phyloP scores from a whole-genome alignment of 108 stramenopile species.

The Cyclotella kingstonii region DNA sequence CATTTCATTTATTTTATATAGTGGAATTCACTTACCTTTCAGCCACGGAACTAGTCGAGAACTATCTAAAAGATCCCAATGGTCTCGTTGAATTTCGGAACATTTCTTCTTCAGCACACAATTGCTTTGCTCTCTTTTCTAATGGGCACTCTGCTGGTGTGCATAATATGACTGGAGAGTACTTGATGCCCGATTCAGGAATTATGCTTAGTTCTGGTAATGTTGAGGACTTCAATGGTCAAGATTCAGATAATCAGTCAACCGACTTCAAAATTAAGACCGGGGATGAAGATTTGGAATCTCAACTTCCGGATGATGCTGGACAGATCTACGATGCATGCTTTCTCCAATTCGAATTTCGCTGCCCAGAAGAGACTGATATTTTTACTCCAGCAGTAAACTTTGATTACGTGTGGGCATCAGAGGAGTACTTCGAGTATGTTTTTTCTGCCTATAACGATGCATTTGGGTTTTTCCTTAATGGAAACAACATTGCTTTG shows the following conservation, averaged over 20 bases:
- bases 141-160: constrained; percentile 26
- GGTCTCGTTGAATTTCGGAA: constrained; percentile 31
- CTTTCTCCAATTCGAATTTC: constrained; percentile 29
- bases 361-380: constrained; percentile 15
- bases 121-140: constrained; percentile 26
- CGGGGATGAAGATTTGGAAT: constrained; percentile 24
- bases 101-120: constrained; percentile 15
- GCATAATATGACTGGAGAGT: constrained; percentile 6
- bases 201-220: constrained; percentile 26
- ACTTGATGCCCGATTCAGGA: constrained; percentile 24
- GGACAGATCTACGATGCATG: constrained; percentile 17
- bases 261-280: constrained; percentile 4
- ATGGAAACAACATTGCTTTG: constrained; percentile 38
- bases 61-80: constrained; percentile 22
- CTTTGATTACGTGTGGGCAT: constrained; percentile 40
- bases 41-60: constrained; percentile 16
- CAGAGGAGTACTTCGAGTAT: constrained; percentile 40
- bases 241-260: constrained; percentile 17
- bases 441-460: constrained; percentile 30
- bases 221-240: constrained; percentile 17
- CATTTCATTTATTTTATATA: background rate
- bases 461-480: constrained; percentile 39
- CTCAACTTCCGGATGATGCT: background rate
- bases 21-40: constrained; percentile 13
- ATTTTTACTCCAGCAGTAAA: constrained; percentile 22